These are phyloP conservation scores for Fusarium sororula DNA, from an alignment of 2,329 filamentous ascomycete species.

Conservation along the genomic window DNA sequence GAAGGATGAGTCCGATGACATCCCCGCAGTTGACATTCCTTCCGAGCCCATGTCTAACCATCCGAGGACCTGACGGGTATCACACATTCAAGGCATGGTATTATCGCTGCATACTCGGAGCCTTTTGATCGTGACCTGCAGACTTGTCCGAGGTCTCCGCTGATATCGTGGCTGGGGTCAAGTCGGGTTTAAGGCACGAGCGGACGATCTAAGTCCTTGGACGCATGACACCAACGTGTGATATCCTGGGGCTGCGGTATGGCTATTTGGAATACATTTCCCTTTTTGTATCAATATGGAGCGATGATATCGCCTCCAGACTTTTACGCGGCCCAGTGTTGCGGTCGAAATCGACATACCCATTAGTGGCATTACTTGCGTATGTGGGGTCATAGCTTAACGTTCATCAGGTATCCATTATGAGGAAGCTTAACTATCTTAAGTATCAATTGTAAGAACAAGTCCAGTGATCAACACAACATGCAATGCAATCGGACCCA, in stretches of 20 bases:
- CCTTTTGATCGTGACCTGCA: neutral
- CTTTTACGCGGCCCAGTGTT: neutral
- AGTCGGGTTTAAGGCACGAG: neutral
- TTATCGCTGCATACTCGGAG: neutral
- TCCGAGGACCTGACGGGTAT: neutral
- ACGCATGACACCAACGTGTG: fast-evolving
- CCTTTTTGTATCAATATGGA: fast-evolving
- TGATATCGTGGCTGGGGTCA: neutral
- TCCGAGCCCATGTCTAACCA: neutral
- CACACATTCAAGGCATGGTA: fast-evolving
- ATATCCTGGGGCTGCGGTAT: fast-evolving
- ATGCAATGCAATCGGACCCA: fast-evolving
- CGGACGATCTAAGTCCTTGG: neutral
- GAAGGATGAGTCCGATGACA: neutral
- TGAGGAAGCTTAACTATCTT: fast-evolving
- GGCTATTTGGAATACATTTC: neutral
- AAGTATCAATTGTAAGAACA: fast-evolving
- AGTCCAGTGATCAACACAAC: neutral
- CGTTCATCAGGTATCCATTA: neutral
- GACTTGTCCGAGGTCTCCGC: neutral
- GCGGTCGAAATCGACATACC: fast-evolving
- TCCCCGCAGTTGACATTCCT: neutral
- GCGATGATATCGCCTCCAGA: too few relatives aligned
- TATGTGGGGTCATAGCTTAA: neutral
- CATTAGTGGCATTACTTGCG: neutral